These are phyloP conservation scores for Macrotyloma uniflorum DNA, from an alignment of 306 rosid genomes.

Conservation along the genomic window DNA sequence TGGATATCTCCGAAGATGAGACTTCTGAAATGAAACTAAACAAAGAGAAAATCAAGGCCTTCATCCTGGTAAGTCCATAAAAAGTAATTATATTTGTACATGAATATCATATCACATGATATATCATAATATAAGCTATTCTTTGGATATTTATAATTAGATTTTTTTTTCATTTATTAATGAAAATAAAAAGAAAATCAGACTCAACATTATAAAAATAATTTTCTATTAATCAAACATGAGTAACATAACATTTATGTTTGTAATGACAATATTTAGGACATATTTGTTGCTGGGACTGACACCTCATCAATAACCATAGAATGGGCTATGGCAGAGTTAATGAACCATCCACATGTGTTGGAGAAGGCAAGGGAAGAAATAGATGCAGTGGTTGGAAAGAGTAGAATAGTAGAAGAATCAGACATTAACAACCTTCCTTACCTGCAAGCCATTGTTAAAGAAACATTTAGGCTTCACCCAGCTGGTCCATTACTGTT, in stretches of 20 bases:
- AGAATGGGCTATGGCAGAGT: constrained; percentile 78
- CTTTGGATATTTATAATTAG: no score
- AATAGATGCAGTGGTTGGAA: constrained; percentile 53
- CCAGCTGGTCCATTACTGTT: constrained; percentile 53
- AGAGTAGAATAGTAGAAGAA: constrained; percentile 52
- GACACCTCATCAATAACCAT: constrained; percentile 55
- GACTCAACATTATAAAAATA: no score
- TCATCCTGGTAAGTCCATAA: constrained; percentile 47
- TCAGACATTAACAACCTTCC: constrained; percentile 64
- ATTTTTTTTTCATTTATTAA: no score
- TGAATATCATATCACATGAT: no score
- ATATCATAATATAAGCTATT: no score
- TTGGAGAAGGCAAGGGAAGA: constrained; percentile 60
- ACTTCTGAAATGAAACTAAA: constrained; percentile 53
- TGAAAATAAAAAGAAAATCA: no score
- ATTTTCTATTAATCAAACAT: no score
- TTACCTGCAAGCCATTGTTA: constrained; percentile 59
- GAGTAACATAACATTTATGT: not conserved
- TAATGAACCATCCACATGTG: constrained; percentile 57
- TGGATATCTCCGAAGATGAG: constrained; percentile 44
- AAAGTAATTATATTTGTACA: not conserved
- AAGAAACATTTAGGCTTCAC: constrained; percentile 67
- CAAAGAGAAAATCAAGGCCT: constrained; percentile 63
- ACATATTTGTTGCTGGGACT: constrained; percentile 64
- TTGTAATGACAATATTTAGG: constrained; percentile 33